Percentiles rank a stretch among this genome's conserved stretches.
Evolutionary conservation across 2,329 filamentous ascomycete species (phyloP).

Genomic region (Penicillium sp.): DNA sequence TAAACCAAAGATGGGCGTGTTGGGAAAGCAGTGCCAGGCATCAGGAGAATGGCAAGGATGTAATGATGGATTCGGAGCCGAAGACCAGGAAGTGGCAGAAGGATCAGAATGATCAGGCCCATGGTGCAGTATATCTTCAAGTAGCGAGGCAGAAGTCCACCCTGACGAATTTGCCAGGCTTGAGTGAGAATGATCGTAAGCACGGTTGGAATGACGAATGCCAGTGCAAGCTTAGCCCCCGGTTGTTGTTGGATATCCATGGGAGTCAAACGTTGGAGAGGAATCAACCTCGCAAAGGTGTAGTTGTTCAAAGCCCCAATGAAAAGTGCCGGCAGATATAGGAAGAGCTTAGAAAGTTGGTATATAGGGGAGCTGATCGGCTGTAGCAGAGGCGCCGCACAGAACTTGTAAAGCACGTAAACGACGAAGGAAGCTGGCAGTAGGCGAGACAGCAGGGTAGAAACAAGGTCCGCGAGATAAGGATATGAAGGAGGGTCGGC

Average conservation of each 20-base stretch:
- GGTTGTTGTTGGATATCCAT: slow-evolving; percentile 90
- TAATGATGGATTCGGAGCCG: slow-evolving; percentile 94
- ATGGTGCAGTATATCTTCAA: slow-evolving; percentile 78
- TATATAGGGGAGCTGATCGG: slow-evolving; percentile 64
- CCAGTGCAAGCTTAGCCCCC: slow-evolving; percentile 80
- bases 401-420: slow-evolving; percentile 85
- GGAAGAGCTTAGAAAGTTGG: slow-evolving; percentile 84
- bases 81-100: slow-evolving; percentile 74
- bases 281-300: slow-evolving; percentile 85
- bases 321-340: slow-evolving; percentile 91
- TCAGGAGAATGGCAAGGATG: slow-evolving; percentile 80
- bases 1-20: slow-evolving; percentile 83
- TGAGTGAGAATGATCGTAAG: slow-evolving; percentile 72
- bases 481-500: slow-evolving; percentile 78
- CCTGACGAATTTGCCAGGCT: slow-evolving; percentile 82
- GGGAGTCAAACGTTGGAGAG: slow-evolving; percentile 86
- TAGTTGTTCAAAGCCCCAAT: slow-evolving; percentile 92
- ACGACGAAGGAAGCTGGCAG: slow-evolving; percentile 85
- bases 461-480: slow-evolving; percentile 72
- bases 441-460: slow-evolving; percentile 77
- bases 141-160: slow-evolving; percentile 78
- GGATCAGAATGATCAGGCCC: slow-evolving; percentile 67
- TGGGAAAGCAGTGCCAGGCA: slow-evolving; percentile 87
- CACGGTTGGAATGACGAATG: slow-evolving; percentile 75
- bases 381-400: slow-evolving; percentile 71